Base-by-base conservation (phyloP, 208 protist genomes). In the Trypanosoma conorhini region DNA sequence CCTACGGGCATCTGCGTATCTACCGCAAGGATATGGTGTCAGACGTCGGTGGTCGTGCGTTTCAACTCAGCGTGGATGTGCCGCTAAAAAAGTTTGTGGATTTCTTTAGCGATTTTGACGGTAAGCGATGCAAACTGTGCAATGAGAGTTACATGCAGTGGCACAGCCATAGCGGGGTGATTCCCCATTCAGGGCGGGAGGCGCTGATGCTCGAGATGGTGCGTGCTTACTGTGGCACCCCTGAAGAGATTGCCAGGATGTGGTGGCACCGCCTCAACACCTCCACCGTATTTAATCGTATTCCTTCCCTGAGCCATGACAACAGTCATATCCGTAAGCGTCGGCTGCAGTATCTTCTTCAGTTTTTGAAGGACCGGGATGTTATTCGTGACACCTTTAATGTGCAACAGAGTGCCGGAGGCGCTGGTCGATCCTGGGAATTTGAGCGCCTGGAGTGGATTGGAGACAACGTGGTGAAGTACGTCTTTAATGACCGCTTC, bases 401-500 rank as follows among this genome's bases (percentile, higher is more conserved):
- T 58, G 70, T 96, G n/a, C 42, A 67, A 5, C 73, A 85, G 38
- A 76, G 62, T 51, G 52, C 48, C 8, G 48, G 24, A 48, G 64
- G 70, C 31, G 86, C 91, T 26, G 77, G 75, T 15, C 86, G 91
- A 28, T 82, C 83, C 3, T 96, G 81, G 76, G 87, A 96, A 70
- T 96, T 96, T 81, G 91, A 96, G 73, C 85, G 91, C 10, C 80
- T 96, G 5, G 88, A 96, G 75, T 96, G 79, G 33, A 65, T 94
- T 42, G 91, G 91, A 13, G 91, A 96, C 69, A 91, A 94, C 61
- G 87, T 94, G 7, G 86, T 93, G 57, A 96, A 96, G 77, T 94
- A 91, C 70, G 68, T 96, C 3, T 77, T 96, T 56, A 92, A 91
- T 74, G 82, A 90, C 61, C 77, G 89, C 7, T 63, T 94, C 13